Conservation (phyloP, 2,329 filamentous ascomycete species). For the Xylaria hypoxylon region DNA sequence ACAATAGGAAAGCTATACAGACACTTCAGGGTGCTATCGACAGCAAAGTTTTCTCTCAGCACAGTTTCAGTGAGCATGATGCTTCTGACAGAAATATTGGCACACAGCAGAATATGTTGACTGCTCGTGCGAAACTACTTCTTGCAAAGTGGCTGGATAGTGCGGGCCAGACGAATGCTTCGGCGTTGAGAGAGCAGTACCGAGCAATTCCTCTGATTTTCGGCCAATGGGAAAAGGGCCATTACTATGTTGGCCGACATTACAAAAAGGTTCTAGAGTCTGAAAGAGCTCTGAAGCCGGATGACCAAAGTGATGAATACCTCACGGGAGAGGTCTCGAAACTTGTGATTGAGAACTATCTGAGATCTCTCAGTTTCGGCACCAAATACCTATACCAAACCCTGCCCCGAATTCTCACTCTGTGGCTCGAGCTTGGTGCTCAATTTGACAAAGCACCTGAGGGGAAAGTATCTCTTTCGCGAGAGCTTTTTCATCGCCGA, state of each 20-base stretch:
- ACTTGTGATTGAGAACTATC: conserved; percentile 92
- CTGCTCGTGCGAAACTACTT: conserved; percentile 84
- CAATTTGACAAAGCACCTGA: conserved; percentile 73
- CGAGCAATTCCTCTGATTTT: conserved; percentile 79
- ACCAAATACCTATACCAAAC: conserved; percentile 98
- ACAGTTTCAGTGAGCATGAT: conserved; percentile 52
- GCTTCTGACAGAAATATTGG: conserved; percentile 57
- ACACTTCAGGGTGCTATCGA: conserved; percentile 87
- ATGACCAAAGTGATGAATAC: conserved; percentile 81
- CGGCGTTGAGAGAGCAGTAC: conserved; percentile 83
- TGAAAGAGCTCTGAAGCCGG: conserved; percentile 79
- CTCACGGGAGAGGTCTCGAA: conserved; percentile 84
- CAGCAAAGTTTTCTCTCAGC: conserved; percentile 77
- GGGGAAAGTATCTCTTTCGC: conserved; percentile 64
- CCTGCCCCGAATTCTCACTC: conserved; percentile 86
- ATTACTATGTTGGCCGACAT: conserved; percentile 96
- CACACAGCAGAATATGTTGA: conserved; percentile 68
- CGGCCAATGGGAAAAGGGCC: conserved; percentile 90
- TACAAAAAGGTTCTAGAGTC: conserved; percentile 97
- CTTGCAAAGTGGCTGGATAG: conserved; percentile 97
- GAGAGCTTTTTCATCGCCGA: conserved; percentile 66
- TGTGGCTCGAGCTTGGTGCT: conserved; percentile 93
- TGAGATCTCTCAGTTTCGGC: conserved; percentile 86
- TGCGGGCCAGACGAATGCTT: conserved; percentile 91
- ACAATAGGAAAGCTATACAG: conserved; percentile 95